Evolutionary conservation across 2,329 filamentous ascomycete species (phyloP).

Genomic region (Aspergillus glaucus): DNA sequence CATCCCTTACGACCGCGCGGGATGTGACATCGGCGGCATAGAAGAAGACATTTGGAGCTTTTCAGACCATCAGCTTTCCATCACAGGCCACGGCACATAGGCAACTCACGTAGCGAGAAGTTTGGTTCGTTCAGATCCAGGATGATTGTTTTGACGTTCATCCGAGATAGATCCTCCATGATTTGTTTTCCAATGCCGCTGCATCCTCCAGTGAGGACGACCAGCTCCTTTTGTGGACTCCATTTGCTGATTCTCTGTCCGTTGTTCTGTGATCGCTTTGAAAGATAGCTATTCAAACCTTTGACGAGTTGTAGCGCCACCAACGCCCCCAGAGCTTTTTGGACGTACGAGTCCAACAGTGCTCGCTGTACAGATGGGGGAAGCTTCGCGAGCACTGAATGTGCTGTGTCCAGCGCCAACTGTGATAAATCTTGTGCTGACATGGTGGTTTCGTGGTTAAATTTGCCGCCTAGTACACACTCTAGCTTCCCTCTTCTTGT

Average conservation of each 20-base stretch:
- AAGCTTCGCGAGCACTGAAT: background rate
- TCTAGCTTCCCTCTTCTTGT: background rate
- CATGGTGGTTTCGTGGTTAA: background rate
- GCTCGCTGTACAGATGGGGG: background rate
- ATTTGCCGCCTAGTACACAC: background rate
- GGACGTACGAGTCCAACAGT: background rate
- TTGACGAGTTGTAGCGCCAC: background rate
- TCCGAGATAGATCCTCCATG: conserved; percentile 8
- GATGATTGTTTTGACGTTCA: conserved; percentile 7
- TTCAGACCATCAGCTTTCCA: background rate
- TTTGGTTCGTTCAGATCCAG: conserved; percentile 3
- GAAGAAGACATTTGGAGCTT: conserved; percentile 15
- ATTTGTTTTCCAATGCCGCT: conserved; percentile 17
- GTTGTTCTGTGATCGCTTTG: conserved; percentile 2
- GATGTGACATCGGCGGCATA: conserved; percentile 25
- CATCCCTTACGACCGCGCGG: conserved; percentile 7
- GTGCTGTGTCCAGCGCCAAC: background rate
- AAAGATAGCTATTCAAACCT: background rate
- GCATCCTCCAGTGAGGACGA: conserved; percentile 14
- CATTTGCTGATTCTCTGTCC: conserved; percentile 1
- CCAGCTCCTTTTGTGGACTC: conserved; percentile 10
- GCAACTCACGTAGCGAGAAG: background rate
- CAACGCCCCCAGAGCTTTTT: background rate
- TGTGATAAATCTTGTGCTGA: background rate
- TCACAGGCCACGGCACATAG: background rate